Conservation (phyloP, 371 early-diverging fungal genomes). For the Zancudomyces culisetae region DNA sequence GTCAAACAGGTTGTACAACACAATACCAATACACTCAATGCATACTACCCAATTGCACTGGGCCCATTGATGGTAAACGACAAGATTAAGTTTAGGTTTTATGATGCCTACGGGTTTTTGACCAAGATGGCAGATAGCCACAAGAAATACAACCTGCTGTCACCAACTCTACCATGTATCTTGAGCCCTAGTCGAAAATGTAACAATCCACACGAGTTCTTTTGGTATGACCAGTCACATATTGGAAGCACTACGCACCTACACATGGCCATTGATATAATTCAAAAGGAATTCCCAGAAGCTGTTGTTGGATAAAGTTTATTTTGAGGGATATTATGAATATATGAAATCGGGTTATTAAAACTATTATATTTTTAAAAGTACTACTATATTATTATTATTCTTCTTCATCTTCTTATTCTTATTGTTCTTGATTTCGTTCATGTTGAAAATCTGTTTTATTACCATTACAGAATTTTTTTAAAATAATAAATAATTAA, state of each 20-base stretch:
- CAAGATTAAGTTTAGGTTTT: neutral
- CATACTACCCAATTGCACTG: neutral
- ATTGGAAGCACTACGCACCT: conserved; percentile 11
- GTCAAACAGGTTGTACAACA: neutral
- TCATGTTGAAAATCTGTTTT: no score
- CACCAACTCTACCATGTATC: conserved; percentile 5
- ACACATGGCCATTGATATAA: conserved; percentile 10
- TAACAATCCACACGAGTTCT: conserved; percentile 8
- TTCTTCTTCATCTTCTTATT: no score
- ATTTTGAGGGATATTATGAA: no score
- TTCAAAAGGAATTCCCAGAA: conserved; percentile 3
- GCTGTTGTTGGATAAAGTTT: neutral
- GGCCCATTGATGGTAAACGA: conserved; percentile 3
- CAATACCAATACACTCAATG: neutral
- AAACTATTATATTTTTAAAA: no score
- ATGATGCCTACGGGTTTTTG: conserved; percentile 7
- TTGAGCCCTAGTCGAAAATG: conserved; percentile 3
- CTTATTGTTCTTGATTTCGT: no score
- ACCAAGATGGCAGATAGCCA: conserved; percentile 6
- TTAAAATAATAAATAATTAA: no score
- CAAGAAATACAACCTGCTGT: conserved; percentile 9
- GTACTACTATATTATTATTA: no score
- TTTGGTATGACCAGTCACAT: conserved; percentile 8
- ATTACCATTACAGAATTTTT: no score
- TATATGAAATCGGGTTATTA: no score